These are phyloP conservation scores for Tilletia indica DNA, from an alignment of 1,284 basidiomycete species.

Conservation along the genomic window DNA sequence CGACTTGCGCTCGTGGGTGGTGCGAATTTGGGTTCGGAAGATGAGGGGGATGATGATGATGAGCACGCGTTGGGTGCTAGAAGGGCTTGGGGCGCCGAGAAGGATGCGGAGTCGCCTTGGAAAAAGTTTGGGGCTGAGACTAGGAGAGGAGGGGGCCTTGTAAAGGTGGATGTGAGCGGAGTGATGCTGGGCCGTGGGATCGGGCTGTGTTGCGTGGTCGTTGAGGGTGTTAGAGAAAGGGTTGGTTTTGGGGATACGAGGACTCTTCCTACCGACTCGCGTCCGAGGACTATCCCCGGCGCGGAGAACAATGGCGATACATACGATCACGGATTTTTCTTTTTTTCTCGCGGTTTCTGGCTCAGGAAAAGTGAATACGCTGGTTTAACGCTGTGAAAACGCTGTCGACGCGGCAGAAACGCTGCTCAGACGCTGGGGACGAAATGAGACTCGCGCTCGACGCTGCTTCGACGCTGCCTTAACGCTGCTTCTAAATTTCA, in stretches of 20 bases:
- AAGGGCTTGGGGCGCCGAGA: slow-evolving; percentile 4
- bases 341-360: neutral
- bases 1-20: slow-evolving; percentile 2
- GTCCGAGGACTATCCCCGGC: no score
- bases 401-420: no score
- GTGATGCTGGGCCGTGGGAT: slow-evolving; percentile 6
- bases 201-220: slow-evolving; percentile 5
- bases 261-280: no score
- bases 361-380: neutral
- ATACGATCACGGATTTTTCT: neutral
- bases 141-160: slow-evolving; percentile 6
- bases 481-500: no score
- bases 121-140: neutral
- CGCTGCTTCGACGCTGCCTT: no score
- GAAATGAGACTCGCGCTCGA: no score
- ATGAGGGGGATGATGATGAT: neutral
- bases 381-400: neutral
- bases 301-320: neutral
- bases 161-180: slow-evolving; percentile 2
- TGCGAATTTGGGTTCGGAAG: neutral
- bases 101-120: neutral
- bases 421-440: no score
- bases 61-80: neutral
- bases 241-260: no score
- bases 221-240: neutral